Base-by-base conservation (phyloP, 2,329 filamentous ascomycete genomes). In the Paradendryphiella salina region DNA sequence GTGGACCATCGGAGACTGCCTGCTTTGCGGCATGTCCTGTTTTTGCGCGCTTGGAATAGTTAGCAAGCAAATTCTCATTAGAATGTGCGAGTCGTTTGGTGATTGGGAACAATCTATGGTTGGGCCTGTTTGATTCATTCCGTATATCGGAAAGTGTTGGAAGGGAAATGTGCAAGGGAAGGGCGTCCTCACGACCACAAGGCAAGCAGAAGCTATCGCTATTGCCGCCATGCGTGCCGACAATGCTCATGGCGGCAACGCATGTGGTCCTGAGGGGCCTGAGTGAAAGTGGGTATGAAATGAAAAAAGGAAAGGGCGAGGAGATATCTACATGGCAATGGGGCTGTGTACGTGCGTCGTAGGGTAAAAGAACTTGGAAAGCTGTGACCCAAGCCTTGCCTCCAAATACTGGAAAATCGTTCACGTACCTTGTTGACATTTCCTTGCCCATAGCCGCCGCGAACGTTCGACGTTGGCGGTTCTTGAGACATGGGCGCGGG, bases 21-120 rank as follows among this genome's bases (percentile, higher is more conserved):
- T 86, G 79, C 65, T 87, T 83, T 52, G 84, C 83, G 41, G 63
- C 60, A 52, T 74, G 70, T 63, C 92, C 88, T 52, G 83, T 83
- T 28, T 93, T 96, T 4, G 87, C 78, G 60, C 90, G 83, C 83
- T 92, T 52, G 14, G 17, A 31, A 8, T 39, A 23, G 47, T 54
- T 51, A 54, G 51, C 38, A 32, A 34, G 32, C 38, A 23, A 13
- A 29, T 7, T 34, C 28, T 28, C 34, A 21, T 20, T 43, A 21
- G 15, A 13, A n/a, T 29, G 11, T 34, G 29, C n/a, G 15, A 31
- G 23, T 29, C n/a, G 32, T 11, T 43, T 20, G 2, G 26, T 11
- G n/a, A 29, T 23, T 15, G 39, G 36, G 20, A 13, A 11, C 15
- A 20, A 15, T n/a, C 20, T 31, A n/a, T 20, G 8, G 9, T 31